A percentile compares a stretch with the other conserved stretches of the same genome.
Evolutionary conservation across 2,329 filamentous ascomycete genomes (phyloP).

Genomic region (Aspergillus aculeatus): DNA sequence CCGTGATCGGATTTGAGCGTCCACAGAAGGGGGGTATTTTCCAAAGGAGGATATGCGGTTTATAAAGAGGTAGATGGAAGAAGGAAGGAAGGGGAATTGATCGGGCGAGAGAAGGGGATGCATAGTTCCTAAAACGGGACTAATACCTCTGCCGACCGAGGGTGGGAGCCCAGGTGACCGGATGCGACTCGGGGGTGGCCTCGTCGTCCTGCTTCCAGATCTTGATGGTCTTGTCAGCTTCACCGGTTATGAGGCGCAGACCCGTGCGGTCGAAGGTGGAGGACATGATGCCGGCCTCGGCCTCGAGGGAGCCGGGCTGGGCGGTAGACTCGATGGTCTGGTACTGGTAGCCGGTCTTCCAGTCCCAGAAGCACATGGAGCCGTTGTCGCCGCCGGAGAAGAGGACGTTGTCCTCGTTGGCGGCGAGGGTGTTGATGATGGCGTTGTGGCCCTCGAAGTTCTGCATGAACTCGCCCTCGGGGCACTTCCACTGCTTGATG

Average conservation of each 20-base stretch:
- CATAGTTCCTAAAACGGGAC: constrained; percentile 8
- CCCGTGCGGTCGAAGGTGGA: constrained; percentile 90
- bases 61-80: constrained; percentile 6
- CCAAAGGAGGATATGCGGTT: not conserved
- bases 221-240: constrained; percentile 98
- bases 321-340: constrained; percentile 87
- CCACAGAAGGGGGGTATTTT: not conserved
- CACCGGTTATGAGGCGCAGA: constrained; percentile 84
- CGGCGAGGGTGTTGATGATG: constrained; percentile 90
- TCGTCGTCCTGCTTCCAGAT: constrained; percentile 93
- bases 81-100: constrained; percentile 7
- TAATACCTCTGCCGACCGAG: constrained; percentile 74
- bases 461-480: constrained; percentile 97
- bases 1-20: not conserved
- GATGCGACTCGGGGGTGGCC: constrained; percentile 87
- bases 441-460: constrained; percentile 96
- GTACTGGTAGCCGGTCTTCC: constrained; percentile 93
- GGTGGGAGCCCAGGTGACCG: constrained; percentile 86
- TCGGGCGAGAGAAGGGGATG: not conserved
- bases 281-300: constrained; percentile 92
- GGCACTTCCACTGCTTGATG: constrained; percentile 99
- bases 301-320: constrained; percentile 89
- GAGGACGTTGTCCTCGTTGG: constrained; percentile 92
- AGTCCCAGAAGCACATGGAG: constrained; percentile 97
- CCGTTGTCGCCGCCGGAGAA: constrained; percentile 96